phyloP scores from a whole-genome alignment of 2,329 filamentous ascomycete species.

The Mollisiaceae sp. region DNA sequence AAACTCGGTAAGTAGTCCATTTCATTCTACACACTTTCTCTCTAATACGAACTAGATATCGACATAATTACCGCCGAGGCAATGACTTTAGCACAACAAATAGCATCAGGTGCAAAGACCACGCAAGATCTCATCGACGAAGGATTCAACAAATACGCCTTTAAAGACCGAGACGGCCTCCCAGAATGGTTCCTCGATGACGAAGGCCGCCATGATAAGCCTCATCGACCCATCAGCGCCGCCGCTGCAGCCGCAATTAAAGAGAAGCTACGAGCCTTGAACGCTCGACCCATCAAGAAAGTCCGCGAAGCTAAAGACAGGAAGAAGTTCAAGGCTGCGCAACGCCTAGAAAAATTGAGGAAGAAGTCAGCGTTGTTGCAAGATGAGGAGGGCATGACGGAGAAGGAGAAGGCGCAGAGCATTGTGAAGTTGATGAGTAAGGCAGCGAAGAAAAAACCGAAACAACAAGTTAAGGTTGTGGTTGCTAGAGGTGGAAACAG shows the following conservation, averaged over 20 bases:
- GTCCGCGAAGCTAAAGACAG: conserved; percentile 94
- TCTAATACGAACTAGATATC: conserved; percentile 66
- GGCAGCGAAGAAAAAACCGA: conserved; percentile 85
- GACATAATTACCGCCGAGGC: conserved; percentile 99
- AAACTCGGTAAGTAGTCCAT: conserved; percentile 55
- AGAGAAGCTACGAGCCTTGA: conserved; percentile 89
- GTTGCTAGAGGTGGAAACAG: conserved; percentile 85
- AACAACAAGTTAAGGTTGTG: conserved; percentile 82
- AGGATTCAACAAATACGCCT: conserved; percentile 89
- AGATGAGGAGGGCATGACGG: conserved; percentile 89
- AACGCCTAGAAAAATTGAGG: conserved; percentile 89
- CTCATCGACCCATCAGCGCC: conserved; percentile 87
- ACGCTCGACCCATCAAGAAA: conserved; percentile 98
- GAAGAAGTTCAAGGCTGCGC: conserved; percentile 95
- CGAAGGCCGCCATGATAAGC: conserved; percentile 81
- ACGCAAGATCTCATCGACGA: conserved; percentile 85
- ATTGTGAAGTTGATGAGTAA: conserved; percentile 83
- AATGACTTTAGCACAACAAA: conserved; percentile 93
- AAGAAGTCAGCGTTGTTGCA: conserved; percentile 94
- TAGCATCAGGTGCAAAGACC: conserved; percentile 84
- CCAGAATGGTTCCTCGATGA: conserved; percentile 99
- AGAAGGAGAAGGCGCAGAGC: conserved; percentile 90
- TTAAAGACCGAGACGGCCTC: conserved; percentile 88
- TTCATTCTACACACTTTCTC: background rate
- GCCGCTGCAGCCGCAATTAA: conserved; percentile 90